Evolutionary conservation across 75 land plant genomes (phyloP), one percentile per base, ranked within the genome.

Genomic region (Pinus tabuliformis): DNA sequence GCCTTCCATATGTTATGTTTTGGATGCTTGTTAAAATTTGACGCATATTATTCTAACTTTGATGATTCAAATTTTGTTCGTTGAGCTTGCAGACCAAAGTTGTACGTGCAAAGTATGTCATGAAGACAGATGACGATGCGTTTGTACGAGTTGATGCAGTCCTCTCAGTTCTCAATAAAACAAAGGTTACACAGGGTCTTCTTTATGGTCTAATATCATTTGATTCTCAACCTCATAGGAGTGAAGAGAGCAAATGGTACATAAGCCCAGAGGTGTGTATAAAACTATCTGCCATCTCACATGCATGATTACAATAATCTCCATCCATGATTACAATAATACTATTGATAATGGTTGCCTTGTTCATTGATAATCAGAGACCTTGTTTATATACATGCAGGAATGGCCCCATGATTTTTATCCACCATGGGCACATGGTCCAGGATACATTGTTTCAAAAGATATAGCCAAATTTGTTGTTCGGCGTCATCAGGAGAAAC

Each of bases 401-500:
- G 98, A 93, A 76, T 95, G 98, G 98, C 86, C 90, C 28, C 76
- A 81, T 70, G 39, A 77, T 5, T 20, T 76, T 18, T 95, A 87
- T 66, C 98, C 96, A 59, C 93, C 98, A 13, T 95, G 98, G 98
- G 98, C 98, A 26, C 96, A 92, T 83, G 98, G 96, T 54, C 98
- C 98, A 24, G 98, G 96, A 21, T 95, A 95, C 57, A 80, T 95
- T 4, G 73, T 95, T n/a, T 89, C 98, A 9, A 68, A 79, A 11
- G 98, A 95, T 58, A 84, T 95, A 76, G 96, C 98, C 16, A 88
- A 86, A 58, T 93, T 91, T 80, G 87, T 95, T 61, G 93, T 89
- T 49, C 81, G 76, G 18, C 84, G 87, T 58, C 90, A 90, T 77
- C 74, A 91, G 22, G 79, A 86, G 70, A 81, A 80, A 37, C 70